A percentile compares a stretch with the other conserved stretches of the same genome.
Evolutionary conservation across 768 basidiomycete genomes (phyloP).

Genomic region (Rossbeevera mucosa): DNA sequence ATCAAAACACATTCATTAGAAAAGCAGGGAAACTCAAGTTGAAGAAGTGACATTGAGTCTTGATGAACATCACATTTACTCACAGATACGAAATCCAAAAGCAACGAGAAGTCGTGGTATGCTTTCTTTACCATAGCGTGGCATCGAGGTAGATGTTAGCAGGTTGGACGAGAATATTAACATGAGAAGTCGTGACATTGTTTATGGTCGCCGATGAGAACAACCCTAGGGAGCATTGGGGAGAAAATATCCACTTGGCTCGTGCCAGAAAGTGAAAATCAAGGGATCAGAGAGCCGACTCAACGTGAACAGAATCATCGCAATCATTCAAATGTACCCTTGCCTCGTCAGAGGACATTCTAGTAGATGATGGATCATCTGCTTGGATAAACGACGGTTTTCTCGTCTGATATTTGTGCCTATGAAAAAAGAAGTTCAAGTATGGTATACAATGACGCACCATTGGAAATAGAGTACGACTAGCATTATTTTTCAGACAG

Average conservation of each 20-base stretch:
- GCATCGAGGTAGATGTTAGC: slow-evolving; percentile 43
- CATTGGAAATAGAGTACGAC: no score
- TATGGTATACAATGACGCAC: no score
- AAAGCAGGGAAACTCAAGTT: background rate
- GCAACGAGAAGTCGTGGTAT: slow-evolving; percentile 62
- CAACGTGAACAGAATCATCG: no score
- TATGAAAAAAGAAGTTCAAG: no score
- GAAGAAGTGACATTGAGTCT: slow-evolving; percentile 67
- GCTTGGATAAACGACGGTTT: no score
- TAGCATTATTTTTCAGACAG: no score
- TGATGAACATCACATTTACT: slow-evolving; percentile 45
- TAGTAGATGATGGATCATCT: no score
- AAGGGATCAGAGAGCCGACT: no score
- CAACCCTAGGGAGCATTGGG: slow-evolving; percentile 29
- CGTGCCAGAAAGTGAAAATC: no score
- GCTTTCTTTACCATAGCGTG: slow-evolving; percentile 73
- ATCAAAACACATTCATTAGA: slow-evolving; percentile 39
- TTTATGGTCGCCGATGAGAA: slow-evolving; percentile 39
- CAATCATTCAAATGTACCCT: no score
- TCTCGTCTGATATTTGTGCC: no score
- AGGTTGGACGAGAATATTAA: background rate
- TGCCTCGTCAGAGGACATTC: no score
- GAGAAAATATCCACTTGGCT: slow-evolving; percentile 41
- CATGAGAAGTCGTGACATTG: slow-evolving; percentile 27
- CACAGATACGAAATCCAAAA: slow-evolving; percentile 67